These are phyloP conservation scores for Marasmius fiardii DNA, from an alignment of 1,284 basidiomycete genomes.

Conservation along the genomic window DNA sequence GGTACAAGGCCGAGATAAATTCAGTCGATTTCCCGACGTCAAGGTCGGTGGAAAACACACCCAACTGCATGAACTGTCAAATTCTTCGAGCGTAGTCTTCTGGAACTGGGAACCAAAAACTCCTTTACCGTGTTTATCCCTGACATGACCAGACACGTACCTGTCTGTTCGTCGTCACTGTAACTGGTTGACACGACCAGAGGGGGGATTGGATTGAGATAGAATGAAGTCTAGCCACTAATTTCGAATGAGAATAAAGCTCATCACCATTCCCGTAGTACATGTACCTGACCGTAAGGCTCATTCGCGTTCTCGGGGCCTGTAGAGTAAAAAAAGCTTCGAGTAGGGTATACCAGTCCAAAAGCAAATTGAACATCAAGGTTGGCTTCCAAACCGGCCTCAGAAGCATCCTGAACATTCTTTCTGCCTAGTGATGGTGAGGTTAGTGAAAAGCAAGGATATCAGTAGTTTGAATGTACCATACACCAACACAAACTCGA, in stretches of 20 bases:
- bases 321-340: conserved; percentile 26
- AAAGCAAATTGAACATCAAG: conserved; percentile 52
- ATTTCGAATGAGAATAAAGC: conserved; percentile 34
- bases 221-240: conserved; percentile 20
- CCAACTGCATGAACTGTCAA: conserved; percentile 13
- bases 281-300: conserved; percentile 20
- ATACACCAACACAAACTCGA: conserved; percentile 45
- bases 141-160: background rate
- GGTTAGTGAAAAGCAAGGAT: background rate
- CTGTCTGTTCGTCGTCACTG: conserved; percentile 35
- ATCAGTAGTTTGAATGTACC: conserved; percentile 28
- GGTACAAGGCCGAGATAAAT: no score
- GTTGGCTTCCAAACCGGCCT: conserved; percentile 60
- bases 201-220: conserved; percentile 7
- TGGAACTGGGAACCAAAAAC: conserved; percentile 6
- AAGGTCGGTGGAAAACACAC: background rate
- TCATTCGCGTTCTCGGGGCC: conserved; percentile 47
- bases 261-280: conserved; percentile 29
- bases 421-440: conserved; percentile 38
- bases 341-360: conserved; percentile 15
- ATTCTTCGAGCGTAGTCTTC: conserved; percentile 11
- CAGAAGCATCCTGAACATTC: conserved; percentile 48
- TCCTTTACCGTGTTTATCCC: background rate
- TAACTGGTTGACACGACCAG: conserved; percentile 21
- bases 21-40: background rate